A percentile compares a stretch with the other conserved stretches of the same genome.
Conservation (phyloP, 495 filamentous ascomycete species). For the Lichina pygmaea region DNA sequence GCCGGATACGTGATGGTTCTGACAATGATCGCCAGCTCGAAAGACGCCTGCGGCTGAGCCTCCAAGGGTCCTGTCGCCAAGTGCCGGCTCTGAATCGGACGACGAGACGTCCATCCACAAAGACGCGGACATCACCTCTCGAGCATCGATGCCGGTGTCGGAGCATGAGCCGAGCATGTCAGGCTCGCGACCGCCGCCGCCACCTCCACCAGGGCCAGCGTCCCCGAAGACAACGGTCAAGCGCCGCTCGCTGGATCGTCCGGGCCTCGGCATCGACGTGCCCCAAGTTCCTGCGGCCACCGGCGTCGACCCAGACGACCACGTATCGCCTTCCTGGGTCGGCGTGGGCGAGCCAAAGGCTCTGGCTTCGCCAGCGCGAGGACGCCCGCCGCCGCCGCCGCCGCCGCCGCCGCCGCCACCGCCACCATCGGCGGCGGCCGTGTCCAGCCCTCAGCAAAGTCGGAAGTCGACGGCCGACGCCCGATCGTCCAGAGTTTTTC, state of each 20-base stretch:
- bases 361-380: constrained; percentile 23
- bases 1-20: not conserved
- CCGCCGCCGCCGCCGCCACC: constrained; percentile 27
- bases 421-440: constrained; percentile 10
- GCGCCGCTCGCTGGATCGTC: too few relatives aligned
- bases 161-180: too few relatives aligned
- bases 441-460: too few relatives aligned
- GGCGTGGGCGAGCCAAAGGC: constrained; percentile 23
- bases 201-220: constrained; percentile 12
- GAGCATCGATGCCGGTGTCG: too few relatives aligned
- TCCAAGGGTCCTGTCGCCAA: constrained; percentile 30
- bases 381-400: constrained; percentile 53
- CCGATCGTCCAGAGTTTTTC: constrained; percentile 10
- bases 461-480: constrained; percentile 34
- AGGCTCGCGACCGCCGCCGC: constrained; percentile 11
- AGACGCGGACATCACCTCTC: not conserved
- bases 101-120: constrained; percentile 65
- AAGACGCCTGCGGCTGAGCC: constrained; percentile 25
- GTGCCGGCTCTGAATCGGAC: constrained; percentile 68
- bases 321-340: constrained; percentile 24
- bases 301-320: constrained; percentile 1
- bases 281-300: constrained; percentile 2
- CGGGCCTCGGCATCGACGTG: too few relatives aligned
- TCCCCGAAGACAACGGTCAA: too few relatives aligned
- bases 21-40: constrained; percentile 13